phyloP scores from a whole-genome alignment of 2,329 filamentous ascomycete species.

The Grosmannia huntii region DNA sequence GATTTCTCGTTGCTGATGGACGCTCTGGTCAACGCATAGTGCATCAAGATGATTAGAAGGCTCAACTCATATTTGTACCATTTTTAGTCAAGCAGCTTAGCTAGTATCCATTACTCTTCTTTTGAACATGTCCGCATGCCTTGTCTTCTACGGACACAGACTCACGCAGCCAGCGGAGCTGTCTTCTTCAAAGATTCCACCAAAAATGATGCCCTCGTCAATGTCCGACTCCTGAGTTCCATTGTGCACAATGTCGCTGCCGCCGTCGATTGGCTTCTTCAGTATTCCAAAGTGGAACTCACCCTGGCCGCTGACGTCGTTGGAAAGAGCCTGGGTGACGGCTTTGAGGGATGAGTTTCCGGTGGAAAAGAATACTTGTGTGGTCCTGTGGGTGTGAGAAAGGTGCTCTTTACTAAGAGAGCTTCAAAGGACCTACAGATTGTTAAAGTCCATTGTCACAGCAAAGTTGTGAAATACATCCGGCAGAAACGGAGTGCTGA shows the following conservation, averaged over 20 bases:
- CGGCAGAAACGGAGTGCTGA: constrained; percentile 34
- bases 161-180: constrained; percentile 27
- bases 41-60: background rate
- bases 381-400: constrained; percentile 27
- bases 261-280: constrained; percentile 42
- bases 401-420: background rate
- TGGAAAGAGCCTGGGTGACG: constrained; percentile 31
- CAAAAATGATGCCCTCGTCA: constrained; percentile 39
- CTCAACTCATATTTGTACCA: background rate
- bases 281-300: constrained; percentile 51
- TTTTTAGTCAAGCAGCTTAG: background rate
- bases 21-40: background rate
- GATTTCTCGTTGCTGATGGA: constrained; percentile 21
- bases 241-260: constrained; percentile 30
- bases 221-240: constrained; percentile 35
- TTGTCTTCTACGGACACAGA: constrained; percentile 14
- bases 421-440: constrained; percentile 28
- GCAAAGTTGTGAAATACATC: constrained; percentile 50
- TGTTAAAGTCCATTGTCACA: constrained; percentile 41
- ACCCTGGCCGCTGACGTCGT: constrained; percentile 42
- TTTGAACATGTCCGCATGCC: background rate
- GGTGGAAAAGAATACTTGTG: constrained; percentile 44
- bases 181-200: constrained; percentile 40
- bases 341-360: constrained; percentile 29
- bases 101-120: background rate